phyloP scores from a whole-genome alignment of 768 basidiomycete species.

The Suillus discolor region DNA sequence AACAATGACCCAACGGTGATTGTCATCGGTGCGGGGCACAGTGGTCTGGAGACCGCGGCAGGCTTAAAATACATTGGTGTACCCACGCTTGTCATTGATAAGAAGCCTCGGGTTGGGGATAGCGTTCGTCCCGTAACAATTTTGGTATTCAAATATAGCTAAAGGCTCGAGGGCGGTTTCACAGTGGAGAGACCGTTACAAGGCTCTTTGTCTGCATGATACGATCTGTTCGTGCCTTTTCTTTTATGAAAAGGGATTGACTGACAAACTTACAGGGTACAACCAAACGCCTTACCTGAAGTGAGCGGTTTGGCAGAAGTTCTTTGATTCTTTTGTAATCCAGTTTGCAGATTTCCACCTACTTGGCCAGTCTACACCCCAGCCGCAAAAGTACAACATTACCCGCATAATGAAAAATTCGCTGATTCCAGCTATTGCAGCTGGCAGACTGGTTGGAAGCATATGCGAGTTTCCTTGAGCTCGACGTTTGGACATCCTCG shows the following conservation, averaged over 20 bases:
- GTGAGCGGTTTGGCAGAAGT: slow-evolving; percentile 30
- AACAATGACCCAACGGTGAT: slow-evolving; percentile 59
- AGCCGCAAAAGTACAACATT: slow-evolving; percentile 44
- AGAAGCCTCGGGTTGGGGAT: slow-evolving; percentile 54
- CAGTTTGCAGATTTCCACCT: slow-evolving; percentile 46
- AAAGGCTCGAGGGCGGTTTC: slow-evolving; percentile 1
- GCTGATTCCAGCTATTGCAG: slow-evolving; percentile 27
- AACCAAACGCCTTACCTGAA: slow-evolving; percentile 59
- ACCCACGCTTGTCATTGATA: too few species aligned
- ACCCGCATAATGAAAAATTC: background rate
- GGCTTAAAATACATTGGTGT: slow-evolving; percentile 64
- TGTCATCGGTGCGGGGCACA: slow-evolving; percentile 67
- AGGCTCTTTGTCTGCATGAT: slow-evolving; percentile 53
- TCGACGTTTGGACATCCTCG: slow-evolving; percentile 65
- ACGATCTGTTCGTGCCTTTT: slow-evolving; percentile 43
- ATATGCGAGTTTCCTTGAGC: slow-evolving; percentile 59
- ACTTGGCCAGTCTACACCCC: slow-evolving; percentile 57
- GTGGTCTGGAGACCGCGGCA: slow-evolving; percentile 65
- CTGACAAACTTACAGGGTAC: slow-evolving; percentile 36
- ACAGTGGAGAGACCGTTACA: slow-evolving; percentile 45
- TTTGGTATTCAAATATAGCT: background rate
- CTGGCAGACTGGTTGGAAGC: slow-evolving; percentile 68
- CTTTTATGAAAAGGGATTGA: slow-evolving; percentile 4
- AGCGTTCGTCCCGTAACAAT: slow-evolving; percentile 22
- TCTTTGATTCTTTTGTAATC: background rate